These are phyloP conservation scores for Diplodia seriata DNA, from an alignment of 2,329 filamentous ascomycete species.

Conservation along the genomic window DNA sequence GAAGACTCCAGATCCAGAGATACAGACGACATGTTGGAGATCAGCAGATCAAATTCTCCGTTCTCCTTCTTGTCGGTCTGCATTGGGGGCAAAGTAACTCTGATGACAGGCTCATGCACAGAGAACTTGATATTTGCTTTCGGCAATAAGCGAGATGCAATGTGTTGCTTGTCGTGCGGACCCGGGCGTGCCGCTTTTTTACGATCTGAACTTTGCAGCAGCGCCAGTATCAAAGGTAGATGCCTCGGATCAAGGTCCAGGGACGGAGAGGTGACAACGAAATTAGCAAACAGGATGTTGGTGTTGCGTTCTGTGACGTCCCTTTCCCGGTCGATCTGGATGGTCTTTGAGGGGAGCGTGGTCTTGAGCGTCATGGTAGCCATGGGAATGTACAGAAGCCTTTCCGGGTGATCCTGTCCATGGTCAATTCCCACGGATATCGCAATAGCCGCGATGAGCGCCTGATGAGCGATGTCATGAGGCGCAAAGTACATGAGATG, in stretches of 20 bases:
- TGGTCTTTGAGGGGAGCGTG: conserved; percentile 90
- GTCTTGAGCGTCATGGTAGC: conserved; percentile 94
- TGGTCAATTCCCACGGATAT: conserved; percentile 92
- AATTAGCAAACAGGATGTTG: conserved; percentile 95
- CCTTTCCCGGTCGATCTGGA: conserved; percentile 74
- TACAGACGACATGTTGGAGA: conserved; percentile 92
- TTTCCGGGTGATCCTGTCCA: conserved; percentile 82
- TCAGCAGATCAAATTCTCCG: conserved; percentile 92
- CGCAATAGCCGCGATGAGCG: conserved; percentile 87
- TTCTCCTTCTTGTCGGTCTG: conserved; percentile 62
- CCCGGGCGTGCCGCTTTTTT: conserved; percentile 1
- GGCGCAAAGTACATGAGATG: conserved; percentile 98
- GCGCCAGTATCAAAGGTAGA: conserved; percentile 80
- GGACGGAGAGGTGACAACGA: conserved; percentile 94
- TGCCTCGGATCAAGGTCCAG: conserved; percentile 92
- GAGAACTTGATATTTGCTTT: conserved; percentile 96
- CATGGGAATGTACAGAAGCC: conserved; percentile 94
- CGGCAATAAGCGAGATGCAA: conserved; percentile 89
- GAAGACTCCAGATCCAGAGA: conserved; percentile 94
- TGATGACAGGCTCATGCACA: conserved; percentile 92
- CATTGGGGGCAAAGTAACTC: conserved; percentile 85
- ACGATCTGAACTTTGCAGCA: conserved; percentile 63
- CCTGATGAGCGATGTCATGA: conserved; percentile 93
- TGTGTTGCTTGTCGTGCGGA: conserved; percentile 57
- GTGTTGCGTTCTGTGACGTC: conserved; percentile 86